Percentiles rank a stretch among this genome's conserved stretches.
Evolutionary conservation across 2,329 filamentous ascomycete species (phyloP).

Genomic region (Phialemoniopsis sp.): DNA sequence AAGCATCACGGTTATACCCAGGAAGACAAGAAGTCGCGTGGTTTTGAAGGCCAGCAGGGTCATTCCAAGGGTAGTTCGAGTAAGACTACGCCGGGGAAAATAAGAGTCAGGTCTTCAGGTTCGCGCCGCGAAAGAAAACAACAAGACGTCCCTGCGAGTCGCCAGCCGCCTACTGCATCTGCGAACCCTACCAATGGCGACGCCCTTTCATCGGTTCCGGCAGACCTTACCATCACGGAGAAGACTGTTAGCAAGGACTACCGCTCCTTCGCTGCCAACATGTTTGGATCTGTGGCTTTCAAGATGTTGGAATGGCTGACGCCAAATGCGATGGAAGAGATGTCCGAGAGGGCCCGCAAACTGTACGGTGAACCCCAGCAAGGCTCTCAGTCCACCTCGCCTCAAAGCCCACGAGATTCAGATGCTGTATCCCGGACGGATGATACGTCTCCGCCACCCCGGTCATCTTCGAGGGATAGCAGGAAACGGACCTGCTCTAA

Average conservation of each 20-base stretch:
- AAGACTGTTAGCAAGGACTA: conserved; percentile 48
- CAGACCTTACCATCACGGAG: conserved; percentile 36
- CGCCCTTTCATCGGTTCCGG: conserved; percentile 2
- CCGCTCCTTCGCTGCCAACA: conserved; percentile 56
- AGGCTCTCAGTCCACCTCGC: not conserved
- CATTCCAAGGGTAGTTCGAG: not conserved
- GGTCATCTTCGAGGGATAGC: no score
- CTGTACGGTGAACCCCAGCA: conserved; percentile 18
- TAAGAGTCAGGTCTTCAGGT: no score
- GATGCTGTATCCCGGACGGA: no score
- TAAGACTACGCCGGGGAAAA: not conserved
- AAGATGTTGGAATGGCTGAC: conserved; percentile 71
- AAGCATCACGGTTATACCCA: conserved; percentile 19
- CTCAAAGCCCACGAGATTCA: no score
- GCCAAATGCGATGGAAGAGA: conserved; percentile 47
- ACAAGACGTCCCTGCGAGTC: no score
- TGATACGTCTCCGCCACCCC: no score
- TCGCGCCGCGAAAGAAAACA: no score
- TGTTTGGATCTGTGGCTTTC: conserved; percentile 62
- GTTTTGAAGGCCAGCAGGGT: conserved; percentile 7
- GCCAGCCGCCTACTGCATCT: no score
- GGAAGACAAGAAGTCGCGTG: conserved; percentile 7
- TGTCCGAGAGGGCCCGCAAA: conserved; percentile 33
- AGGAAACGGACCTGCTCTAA: not conserved
- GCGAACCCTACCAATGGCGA: no score